phyloP scores from a whole-genome alignment of 1,284 basidiomycete genomes.

The Mycena citricolor region DNA sequence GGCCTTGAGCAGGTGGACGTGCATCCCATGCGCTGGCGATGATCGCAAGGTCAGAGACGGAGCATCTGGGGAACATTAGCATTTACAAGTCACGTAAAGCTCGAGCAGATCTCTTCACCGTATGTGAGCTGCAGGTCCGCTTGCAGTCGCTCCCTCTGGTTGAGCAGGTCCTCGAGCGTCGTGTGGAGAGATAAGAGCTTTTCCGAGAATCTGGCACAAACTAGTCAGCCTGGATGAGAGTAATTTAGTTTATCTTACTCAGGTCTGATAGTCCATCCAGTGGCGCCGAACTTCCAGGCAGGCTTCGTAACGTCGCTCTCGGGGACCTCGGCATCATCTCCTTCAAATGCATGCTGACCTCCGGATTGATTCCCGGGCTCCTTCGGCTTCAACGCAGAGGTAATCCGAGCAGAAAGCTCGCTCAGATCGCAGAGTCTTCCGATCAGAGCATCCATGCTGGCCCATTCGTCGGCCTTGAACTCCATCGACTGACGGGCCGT shows the following conservation, averaged over 20 bases:
- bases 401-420: conserved; percentile 60
- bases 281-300: conserved; percentile 32
- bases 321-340: conserved; percentile 11
- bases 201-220: conserved; percentile 61
- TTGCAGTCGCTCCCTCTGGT: conserved; percentile 54
- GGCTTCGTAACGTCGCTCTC: conserved; percentile 9
- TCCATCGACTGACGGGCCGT: conserved; percentile 17
- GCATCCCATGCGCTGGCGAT: conserved; percentile 67
- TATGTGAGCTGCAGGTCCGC: conserved; percentile 51
- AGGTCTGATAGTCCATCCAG: conserved; percentile 69
- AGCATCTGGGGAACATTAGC: conserved; percentile 46
- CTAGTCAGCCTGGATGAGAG: conserved; percentile 7
- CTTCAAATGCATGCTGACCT: conserved; percentile 24
- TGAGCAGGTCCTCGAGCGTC: conserved; percentile 45
- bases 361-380: conserved; percentile 25
- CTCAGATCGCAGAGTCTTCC: conserved; percentile 55
- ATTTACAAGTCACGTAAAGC: conserved; percentile 8
- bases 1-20: conserved; percentile 65
- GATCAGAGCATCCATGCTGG: conserved; percentile 54
- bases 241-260: conserved; percentile 49
- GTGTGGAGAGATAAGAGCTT: conserved; percentile 56
- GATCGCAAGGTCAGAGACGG: conserved; percentile 72
- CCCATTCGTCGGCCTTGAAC: conserved; percentile 47
- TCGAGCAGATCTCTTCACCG: conserved; percentile 41
- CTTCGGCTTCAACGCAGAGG: conserved; percentile 48